phyloP scores from a whole-genome alignment of 176 grass and related monocot genomes.

The Tuctoria greenei region DNA sequence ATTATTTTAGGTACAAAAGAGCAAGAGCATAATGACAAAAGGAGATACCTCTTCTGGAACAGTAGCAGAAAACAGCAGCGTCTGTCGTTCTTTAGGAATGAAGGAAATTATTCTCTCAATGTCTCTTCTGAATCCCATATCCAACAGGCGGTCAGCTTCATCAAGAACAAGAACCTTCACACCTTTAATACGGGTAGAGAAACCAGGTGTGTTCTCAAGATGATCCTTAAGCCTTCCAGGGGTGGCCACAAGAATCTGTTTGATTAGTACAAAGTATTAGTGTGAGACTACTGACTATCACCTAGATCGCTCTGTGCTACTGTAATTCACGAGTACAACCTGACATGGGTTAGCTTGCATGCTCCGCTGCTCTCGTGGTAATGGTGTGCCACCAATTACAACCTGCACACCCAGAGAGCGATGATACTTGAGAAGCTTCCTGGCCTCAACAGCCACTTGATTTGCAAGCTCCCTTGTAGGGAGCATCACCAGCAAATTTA shows the following conservation, averaged over 20 bases:
- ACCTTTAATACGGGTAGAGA: constrained; percentile 68
- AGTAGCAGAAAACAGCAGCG: constrained; percentile 95
- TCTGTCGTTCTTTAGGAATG: constrained; percentile 87
- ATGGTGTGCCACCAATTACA: constrained; percentile 83
- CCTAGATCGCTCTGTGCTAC: constrained; percentile 5
- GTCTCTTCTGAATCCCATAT: constrained; percentile 96
- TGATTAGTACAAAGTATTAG: constrained; percentile 26
- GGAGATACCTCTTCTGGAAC: constrained; percentile 75
- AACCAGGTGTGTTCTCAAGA: constrained; percentile 90
- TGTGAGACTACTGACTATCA: neutral
- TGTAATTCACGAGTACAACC: constrained; percentile 46
- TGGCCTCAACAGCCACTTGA: constrained; percentile 85
- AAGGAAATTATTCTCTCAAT: constrained; percentile 86
- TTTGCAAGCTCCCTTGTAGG: constrained; percentile 89
- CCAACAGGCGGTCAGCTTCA: constrained; percentile 91
- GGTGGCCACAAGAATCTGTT: constrained; percentile 90
- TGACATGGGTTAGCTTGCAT: constrained; percentile 82
- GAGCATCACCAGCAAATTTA: constrained; percentile 89
- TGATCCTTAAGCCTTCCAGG: constrained; percentile 94
- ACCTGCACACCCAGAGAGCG: constrained; percentile 70
- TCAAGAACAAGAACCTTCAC: constrained; percentile 93
- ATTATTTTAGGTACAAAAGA: constrained; percentile 32
- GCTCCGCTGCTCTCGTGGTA: constrained; percentile 71
- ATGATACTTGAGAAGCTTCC: constrained; percentile 92
- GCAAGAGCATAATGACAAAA: constrained; percentile 27